Percentiles rank a stretch among this genome's conserved stretches.
These are phyloP conservation scores for Diatrype stigma DNA, from an alignment of 2,329 filamentous ascomycete species.

Conservation along the genomic window DNA sequence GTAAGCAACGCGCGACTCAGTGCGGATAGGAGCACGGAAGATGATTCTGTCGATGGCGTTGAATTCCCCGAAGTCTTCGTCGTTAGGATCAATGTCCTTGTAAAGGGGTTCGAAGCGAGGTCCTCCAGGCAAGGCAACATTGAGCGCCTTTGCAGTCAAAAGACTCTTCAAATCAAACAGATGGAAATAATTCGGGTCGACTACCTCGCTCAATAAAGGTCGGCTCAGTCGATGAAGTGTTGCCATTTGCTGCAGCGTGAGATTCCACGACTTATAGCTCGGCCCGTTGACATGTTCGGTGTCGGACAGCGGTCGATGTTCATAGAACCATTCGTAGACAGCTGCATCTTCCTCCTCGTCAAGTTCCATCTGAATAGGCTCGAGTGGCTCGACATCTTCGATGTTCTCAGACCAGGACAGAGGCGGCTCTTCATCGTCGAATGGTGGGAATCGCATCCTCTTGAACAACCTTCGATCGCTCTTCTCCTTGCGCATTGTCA, in stretches of 20 bases:
- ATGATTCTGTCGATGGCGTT: slow-evolving; percentile 99
- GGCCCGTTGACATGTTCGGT: slow-evolving; percentile 93
- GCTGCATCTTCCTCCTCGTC: slow-evolving; percentile 89
- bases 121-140: slow-evolving; percentile 95
- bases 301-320: slow-evolving; percentile 84
- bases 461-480: slow-evolving; percentile 95
- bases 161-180: slow-evolving; percentile 96
- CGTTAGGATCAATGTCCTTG: slow-evolving; percentile 98
- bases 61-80: slow-evolving; percentile 99
- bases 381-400: slow-evolving; percentile 93
- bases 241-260: slow-evolving; percentile 92
- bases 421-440: slow-evolving; percentile 96
- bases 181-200: slow-evolving; percentile 96
- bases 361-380: slow-evolving; percentile 97
- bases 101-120: slow-evolving; percentile 95
- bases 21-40: slow-evolving; percentile 90
- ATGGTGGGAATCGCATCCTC: slow-evolving; percentile 97
- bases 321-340: slow-evolving; percentile 96
- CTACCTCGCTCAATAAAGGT: slow-evolving; percentile 83
- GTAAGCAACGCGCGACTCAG: slow-evolving; percentile 91
- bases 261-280: slow-evolving; percentile 95
- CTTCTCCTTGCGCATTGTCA: slow-evolving; percentile 96
- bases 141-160: slow-evolving; percentile 91
- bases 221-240: slow-evolving; percentile 88
- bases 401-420: slow-evolving; percentile 98